These are phyloP conservation scores for Penicillium sp. DNA, from an alignment of 2,329 filamentous ascomycete species.

Conservation along the genomic window DNA sequence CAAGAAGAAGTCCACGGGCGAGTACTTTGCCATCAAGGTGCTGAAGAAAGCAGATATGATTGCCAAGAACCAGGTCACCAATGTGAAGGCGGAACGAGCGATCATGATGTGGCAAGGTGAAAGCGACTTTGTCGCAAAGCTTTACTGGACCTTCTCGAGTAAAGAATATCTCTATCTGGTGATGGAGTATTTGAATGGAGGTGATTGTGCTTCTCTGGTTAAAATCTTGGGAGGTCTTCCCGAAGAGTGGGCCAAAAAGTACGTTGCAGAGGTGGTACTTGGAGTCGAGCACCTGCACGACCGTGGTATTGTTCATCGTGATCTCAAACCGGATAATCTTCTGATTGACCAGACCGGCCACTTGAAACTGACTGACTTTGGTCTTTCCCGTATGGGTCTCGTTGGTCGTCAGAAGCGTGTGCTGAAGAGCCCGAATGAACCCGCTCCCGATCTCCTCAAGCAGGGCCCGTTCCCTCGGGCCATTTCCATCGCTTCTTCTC, in stretches of 20 bases:
- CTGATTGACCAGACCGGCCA: slow-evolving; percentile 97
- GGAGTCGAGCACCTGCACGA: slow-evolving; percentile 95
- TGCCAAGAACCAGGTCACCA: slow-evolving; percentile 98
- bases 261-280: slow-evolving; percentile 93
- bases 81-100: slow-evolving; percentile 95
- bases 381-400: slow-evolving; percentile 93
- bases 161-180: slow-evolving; percentile 98
- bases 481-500: slow-evolving; percentile 82
- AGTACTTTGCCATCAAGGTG: slow-evolving; percentile 98
- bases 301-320: slow-evolving; percentile 92
- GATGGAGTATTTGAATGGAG: slow-evolving; percentile 98
- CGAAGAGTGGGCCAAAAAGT: slow-evolving; percentile 98
- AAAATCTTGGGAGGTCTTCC: slow-evolving; percentile 89
- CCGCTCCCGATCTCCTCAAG: slow-evolving; percentile 89
- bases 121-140: slow-evolving; percentile 97
- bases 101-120: slow-evolving; percentile 99
- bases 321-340: slow-evolving; percentile 95
- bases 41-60: slow-evolving; percentile 99
- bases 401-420: slow-evolving; percentile 95
- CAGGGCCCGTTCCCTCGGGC: slow-evolving; percentile 87
- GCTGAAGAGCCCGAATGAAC: slow-evolving; percentile 74
- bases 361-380: slow-evolving; percentile 96
- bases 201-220: slow-evolving; percentile 94
- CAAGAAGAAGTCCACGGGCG: slow-evolving; percentile 97
- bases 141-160: slow-evolving; percentile 99